Evolutionary conservation across 768 basidiomycete genomes (phyloP).

Genomic region (Termitomyces sp.): DNA sequence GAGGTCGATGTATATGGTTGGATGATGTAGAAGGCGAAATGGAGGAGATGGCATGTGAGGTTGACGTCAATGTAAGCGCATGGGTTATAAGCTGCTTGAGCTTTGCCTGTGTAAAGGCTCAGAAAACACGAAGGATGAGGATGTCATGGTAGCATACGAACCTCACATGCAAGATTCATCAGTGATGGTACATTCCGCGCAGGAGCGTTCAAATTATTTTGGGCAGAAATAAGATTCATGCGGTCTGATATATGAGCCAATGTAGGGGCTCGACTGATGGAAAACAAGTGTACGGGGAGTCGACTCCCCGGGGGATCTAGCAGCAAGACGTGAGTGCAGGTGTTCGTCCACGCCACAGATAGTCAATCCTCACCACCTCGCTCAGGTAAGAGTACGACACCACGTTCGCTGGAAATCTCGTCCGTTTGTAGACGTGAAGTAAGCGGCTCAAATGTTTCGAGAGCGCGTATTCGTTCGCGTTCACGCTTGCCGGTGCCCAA

Average conservation of each 20-base stretch:
- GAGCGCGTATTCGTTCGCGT: slow-evolving; percentile 57
- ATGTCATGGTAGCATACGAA: slow-evolving; percentile 20
- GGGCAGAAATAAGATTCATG: slow-evolving; percentile 76
- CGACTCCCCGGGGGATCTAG: slow-evolving; percentile 68
- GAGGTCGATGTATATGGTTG: slow-evolving; percentile 25
- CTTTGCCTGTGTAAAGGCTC: slow-evolving; percentile 47
- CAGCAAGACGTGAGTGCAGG: not conserved
- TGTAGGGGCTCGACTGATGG: slow-evolving; percentile 66
- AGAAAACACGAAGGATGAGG: not conserved
- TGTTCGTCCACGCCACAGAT: not conserved
- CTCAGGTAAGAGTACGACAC: slow-evolving; percentile 57
- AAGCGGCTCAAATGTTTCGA: slow-evolving; percentile 36
- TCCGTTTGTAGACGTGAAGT: slow-evolving; percentile 46
- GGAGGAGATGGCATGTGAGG: slow-evolving; percentile 72
- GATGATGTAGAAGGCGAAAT: slow-evolving; percentile 55
- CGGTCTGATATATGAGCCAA: slow-evolving; percentile 74
- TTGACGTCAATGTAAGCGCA: slow-evolving; percentile 69
- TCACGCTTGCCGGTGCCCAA: slow-evolving; percentile 68
- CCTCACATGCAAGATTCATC: slow-evolving; percentile 76
- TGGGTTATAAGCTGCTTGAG: slow-evolving; percentile 81
- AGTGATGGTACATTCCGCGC: slow-evolving; percentile 58
- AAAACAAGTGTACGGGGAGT: slow-evolving; percentile 65
- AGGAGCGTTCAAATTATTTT: slow-evolving; percentile 61
- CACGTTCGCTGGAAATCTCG: slow-evolving; percentile 67
- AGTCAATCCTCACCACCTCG: slow-evolving; percentile 48